Base-by-base conservation (phyloP, 768 basidiomycete genomes). In the Neoboletus magnificus region DNA sequence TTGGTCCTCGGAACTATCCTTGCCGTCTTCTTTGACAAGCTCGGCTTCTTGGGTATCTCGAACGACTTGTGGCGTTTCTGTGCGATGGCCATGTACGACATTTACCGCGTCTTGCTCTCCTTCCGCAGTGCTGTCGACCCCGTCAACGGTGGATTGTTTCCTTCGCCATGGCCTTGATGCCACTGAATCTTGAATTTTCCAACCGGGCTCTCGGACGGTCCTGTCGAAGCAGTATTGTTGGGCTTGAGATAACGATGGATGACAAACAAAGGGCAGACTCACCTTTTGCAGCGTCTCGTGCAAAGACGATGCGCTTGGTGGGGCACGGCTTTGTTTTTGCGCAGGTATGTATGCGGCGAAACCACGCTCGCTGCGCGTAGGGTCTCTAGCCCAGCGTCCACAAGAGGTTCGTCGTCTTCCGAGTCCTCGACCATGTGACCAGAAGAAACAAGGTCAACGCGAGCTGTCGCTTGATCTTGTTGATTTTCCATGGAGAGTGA, bases 381-480 rank as follows among this genome's bases (percentile, higher is more conserved):
- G 20, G 80, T 76, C 60, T 84, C 73, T 0, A 81, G 40, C 59
- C 88, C 85, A n/a, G 74, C 71, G 0, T 79, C 74, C 13, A 79
- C 73, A 20, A 85, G 72, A 22, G 71, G 76, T 18, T 71, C 74
- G 35, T 75, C 73, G 37, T 71, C 74, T n/a, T 67, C 68, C 30
- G 67, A 62, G 27, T 73, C 58, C 32, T 71, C 64, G 46, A 58
- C 64, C 5, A 61, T 57, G 29, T 62, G 65, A 11, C 58, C 57
- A 48, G 25, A 77, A 62, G 55, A 79, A 46, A 89, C 63, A 5
- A 91, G 75, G 66, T 93, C 62, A 91, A 76, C 36, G 77, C 87
- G 29, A 95, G 74, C 62, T 87, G 84, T 18, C 67, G 74, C 69
- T 90, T 91, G 20, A 95, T 73, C 62, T 80, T 86, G 70, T 91